phyloP scores from a whole-genome alignment of 1,284 basidiomycete genomes.

The Tilletia walkeri region DNA sequence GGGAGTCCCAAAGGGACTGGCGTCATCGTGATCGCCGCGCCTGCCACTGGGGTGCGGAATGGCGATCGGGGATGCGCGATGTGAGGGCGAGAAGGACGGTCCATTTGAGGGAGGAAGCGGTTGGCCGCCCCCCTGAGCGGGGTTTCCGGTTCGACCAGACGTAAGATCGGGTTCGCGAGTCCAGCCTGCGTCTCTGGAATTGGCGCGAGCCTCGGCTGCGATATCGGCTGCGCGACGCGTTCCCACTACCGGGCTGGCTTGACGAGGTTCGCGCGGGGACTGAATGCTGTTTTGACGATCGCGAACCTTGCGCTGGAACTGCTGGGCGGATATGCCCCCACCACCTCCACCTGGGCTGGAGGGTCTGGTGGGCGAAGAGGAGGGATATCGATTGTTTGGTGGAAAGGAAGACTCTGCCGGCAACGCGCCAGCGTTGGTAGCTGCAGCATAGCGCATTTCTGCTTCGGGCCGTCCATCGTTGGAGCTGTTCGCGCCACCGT shows the following conservation, averaged over 20 bases:
- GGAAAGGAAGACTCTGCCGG: constrained; percentile 23
- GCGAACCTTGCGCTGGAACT: constrained; percentile 4
- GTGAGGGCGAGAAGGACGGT: not conserved
- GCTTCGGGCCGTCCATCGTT: constrained; percentile 45
- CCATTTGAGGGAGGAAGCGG: too few relatives aligned
- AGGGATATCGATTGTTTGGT: constrained; percentile 7
- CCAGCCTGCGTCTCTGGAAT: not conserved
- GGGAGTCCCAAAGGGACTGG: not conserved
- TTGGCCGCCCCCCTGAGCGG: too few relatives aligned
- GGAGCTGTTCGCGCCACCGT: constrained; percentile 36
- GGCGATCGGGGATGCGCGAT: not conserved
- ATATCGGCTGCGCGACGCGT: constrained; percentile 11
- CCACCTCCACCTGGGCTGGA: constrained; percentile 29
- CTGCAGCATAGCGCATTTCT: not conserved
- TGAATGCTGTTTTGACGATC: constrained; percentile 15
- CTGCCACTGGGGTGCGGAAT: not conserved
- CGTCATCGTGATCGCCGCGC: not conserved
- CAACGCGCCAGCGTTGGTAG: constrained; percentile 21
- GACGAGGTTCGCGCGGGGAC: not conserved
- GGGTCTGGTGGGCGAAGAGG: constrained; percentile 16
- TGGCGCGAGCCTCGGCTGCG: constrained; percentile 3
- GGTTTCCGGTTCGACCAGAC: too few relatives aligned
- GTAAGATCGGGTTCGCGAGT: too few relatives aligned
- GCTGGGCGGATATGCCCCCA: constrained; percentile 23
- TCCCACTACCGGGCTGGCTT: not conserved